phyloP scores from a whole-genome alignment of 352 stramenopile species.

The Elongisporangium anandrum region DNA sequence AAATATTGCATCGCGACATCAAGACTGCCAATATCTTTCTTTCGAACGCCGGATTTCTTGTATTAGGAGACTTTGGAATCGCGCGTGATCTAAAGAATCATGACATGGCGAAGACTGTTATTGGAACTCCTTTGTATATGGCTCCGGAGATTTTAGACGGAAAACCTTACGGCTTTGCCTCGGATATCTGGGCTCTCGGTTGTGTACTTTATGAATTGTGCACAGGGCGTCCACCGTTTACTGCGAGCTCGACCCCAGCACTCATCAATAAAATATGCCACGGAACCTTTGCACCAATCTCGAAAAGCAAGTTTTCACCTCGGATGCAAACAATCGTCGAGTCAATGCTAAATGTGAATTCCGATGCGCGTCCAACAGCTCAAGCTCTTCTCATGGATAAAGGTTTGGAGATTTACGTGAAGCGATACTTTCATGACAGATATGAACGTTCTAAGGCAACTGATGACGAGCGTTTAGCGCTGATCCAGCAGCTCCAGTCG shows the following conservation, averaged over 20 bases:
- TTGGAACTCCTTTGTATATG: slow-evolving; percentile 91
- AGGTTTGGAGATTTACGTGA: slow-evolving; percentile 22
- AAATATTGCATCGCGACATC: slow-evolving; percentile 84
- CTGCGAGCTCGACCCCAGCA: slow-evolving; percentile 31
- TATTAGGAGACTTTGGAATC: slow-evolving; percentile 90
- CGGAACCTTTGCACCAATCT: slow-evolving; percentile 29
- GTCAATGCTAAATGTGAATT: slow-evolving; percentile 34
- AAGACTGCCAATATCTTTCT: slow-evolving; percentile 92
- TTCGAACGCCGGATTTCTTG: slow-evolving; percentile 48
- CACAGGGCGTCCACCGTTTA: slow-evolving; percentile 58
- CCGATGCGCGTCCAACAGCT: slow-evolving; percentile 24
- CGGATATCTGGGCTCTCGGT: slow-evolving; percentile 88
- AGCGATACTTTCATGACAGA: slow-evolving; percentile 27
- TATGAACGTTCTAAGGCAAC: background rate
- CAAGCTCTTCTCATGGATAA: slow-evolving; percentile 26
- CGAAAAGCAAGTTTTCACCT: slow-evolving; percentile 20
- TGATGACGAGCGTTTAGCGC: slow-evolving; percentile 14
- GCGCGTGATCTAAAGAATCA: slow-evolving; percentile 27
- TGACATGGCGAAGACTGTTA: slow-evolving; percentile 61
- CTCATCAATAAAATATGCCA: slow-evolving; percentile 59
- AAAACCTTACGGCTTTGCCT: slow-evolving; percentile 71
- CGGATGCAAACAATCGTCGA: slow-evolving; percentile 22
- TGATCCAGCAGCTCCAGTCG: slow-evolving; percentile 20
- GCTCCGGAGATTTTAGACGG: slow-evolving; percentile 80
- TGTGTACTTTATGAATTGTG: slow-evolving; percentile 86